Conservation (phyloP, 2,329 filamentous ascomycete species). For the Aquanectria penicillioides region DNA sequence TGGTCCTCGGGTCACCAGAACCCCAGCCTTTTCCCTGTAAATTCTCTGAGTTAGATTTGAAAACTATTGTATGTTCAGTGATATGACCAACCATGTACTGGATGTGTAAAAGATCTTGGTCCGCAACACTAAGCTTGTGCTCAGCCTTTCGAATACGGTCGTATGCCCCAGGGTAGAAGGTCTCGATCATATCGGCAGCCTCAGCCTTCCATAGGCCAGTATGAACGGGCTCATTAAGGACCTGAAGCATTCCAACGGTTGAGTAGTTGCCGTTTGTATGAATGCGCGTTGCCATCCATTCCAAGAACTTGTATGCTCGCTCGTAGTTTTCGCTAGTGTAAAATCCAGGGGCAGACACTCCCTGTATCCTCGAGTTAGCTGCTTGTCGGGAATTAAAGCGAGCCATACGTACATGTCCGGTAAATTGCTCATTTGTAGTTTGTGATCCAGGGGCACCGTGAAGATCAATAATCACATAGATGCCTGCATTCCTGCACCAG, state of each 20-base stretch:
- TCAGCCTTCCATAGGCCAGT: slow-evolving; percentile 38
- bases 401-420: slow-evolving; percentile 35
- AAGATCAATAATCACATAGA: slow-evolving; percentile 41
- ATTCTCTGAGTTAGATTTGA: background rate
- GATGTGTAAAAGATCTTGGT: slow-evolving; percentile 61
- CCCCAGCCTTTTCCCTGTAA: slow-evolving; percentile 59
- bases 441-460: slow-evolving; percentile 38
- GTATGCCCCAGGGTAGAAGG: slow-evolving; percentile 39
- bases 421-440: slow-evolving; percentile 37
- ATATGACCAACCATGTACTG: slow-evolving; percentile 51
- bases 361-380: slow-evolving; percentile 8
- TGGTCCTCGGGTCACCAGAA: slow-evolving; percentile 61
- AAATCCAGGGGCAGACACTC: slow-evolving; percentile 55
- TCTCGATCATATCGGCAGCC: slow-evolving; percentile 40
- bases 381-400: fast-evolving
- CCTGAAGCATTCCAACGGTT: slow-evolving; percentile 67
- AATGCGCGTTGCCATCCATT: slow-evolving; percentile 64
- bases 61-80: background rate
- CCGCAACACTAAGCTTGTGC: slow-evolving; percentile 51
- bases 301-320: slow-evolving; percentile 62
- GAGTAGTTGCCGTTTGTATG: slow-evolving; percentile 60
- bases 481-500: slow-evolving; percentile 35
- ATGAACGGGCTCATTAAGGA: slow-evolving; percentile 67
- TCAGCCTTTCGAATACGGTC: slow-evolving; percentile 58
- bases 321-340: slow-evolving; percentile 66